phyloP scores from a whole-genome alignment of 2,329 filamentous ascomycete genomes.

The Scopulariopsis brevicaulis region DNA sequence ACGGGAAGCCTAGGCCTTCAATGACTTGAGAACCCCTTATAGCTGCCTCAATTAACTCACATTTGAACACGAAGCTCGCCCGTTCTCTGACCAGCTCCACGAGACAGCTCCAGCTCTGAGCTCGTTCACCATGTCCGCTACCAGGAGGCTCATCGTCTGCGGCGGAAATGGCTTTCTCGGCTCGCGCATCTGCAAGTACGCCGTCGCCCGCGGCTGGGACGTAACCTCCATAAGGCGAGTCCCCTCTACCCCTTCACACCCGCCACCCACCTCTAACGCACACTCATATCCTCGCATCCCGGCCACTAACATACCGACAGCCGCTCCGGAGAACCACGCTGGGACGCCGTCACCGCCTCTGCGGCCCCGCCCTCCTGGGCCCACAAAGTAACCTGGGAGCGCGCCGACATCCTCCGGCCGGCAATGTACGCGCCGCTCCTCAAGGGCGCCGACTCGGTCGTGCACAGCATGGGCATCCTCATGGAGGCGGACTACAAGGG shows the following conservation, averaged over 20 bases:
- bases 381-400: conserved; percentile 72
- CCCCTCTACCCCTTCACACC: not conserved
- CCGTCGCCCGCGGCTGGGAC: conserved; percentile 75
- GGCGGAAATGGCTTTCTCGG: conserved; percentile 91
- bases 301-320: conserved; percentile 29
- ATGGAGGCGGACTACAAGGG: conserved; percentile 98
- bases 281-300: not conserved
- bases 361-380: conserved; percentile 68
- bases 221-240: conserved; percentile 82
- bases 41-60: not conserved
- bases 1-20: not conserved
- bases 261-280: not conserved
- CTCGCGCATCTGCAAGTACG: conserved; percentile 81
- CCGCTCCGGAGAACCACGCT: conserved; percentile 81
- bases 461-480: conserved; percentile 93
- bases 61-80: not conserved
- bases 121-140: conserved; percentile 33
- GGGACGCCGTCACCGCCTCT: conserved; percentile 68
- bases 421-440: conserved; percentile 68
- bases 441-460: conserved; percentile 67
- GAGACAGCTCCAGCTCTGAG: not conserved
- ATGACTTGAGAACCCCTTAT: not conserved
- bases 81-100: not conserved
- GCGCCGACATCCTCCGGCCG: conserved; percentile 77
- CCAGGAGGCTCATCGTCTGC: conserved; percentile 78